A percentile compares a stretch with the other conserved stretches of the same genome.
These are phyloP conservation scores for Pythium periplocum DNA, from an alignment of 352 stramenopile genomes.

Conservation along the genomic window DNA sequence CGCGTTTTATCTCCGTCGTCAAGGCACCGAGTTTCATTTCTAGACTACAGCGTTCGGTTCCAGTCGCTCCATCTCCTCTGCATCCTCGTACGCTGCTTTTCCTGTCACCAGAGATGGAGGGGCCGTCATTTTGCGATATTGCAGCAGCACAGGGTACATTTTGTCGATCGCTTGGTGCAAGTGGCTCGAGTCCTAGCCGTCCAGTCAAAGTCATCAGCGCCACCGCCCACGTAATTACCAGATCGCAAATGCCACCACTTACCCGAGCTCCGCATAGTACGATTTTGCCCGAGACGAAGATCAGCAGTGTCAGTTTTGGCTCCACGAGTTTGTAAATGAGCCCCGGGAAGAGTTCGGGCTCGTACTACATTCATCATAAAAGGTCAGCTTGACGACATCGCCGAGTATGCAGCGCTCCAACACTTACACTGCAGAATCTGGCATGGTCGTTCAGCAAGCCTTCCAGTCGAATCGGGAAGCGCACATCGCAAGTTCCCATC, in stretches of 20 bases:
- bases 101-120: conserved; percentile 65
- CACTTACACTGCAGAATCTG: conserved; percentile 90
- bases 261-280: conserved; percentile 87
- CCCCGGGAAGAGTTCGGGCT: conserved; percentile 99
- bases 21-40: not conserved
- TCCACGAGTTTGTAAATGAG: conserved; percentile 98
- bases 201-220: no score
- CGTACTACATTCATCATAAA: conserved; percentile 68
- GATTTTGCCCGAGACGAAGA: conserved; percentile 99
- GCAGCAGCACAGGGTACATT: conserved; percentile 62
- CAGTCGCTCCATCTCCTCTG: conserved; percentile 57
- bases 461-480: conserved; percentile 98
- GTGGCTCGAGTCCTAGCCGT: conserved; percentile 26
- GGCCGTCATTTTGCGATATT: conserved; percentile 70
- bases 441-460: conserved; percentile 95
- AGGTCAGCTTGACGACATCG: not conserved
- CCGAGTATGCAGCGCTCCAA: not conserved
- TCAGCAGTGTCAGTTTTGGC: conserved; percentile 98
- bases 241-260: not conserved
- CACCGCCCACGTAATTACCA: no score
- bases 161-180: conserved; percentile 66
- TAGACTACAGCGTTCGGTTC: conserved; percentile 57
- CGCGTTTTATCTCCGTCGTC: no score
- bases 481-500: conserved; percentile 96
- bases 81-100: conserved; percentile 60